Base-by-base conservation (phyloP, 2,329 filamentous ascomycete genomes). In the Fusarium veterinarium region DNA sequence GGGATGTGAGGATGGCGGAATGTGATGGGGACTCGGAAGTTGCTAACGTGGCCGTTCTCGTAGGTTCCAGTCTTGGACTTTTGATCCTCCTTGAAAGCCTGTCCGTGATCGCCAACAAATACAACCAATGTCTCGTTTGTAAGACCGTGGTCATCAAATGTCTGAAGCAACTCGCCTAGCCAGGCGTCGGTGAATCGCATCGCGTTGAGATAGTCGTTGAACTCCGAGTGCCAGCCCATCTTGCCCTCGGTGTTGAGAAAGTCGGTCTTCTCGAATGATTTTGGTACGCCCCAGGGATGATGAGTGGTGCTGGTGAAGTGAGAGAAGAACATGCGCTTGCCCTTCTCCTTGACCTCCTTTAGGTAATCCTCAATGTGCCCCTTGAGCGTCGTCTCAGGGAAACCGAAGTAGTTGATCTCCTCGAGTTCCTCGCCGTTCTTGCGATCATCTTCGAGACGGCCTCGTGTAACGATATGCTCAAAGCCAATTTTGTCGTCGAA, bases 231-330 rank as follows among this genome's bases (percentile, higher is more conserved):
- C 46, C 77, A 78, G 14, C 71, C 67, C 41, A 75, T 76, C 6
- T 69, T 72, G 20, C 80, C 80, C 8, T 76, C 60, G 1, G 62
- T 66, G 16, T 64, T 64, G 5, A 77, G 67, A 30, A 72, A 77
- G 8, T 76, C 46, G 1, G 31, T 49, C 10, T 58, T 59, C 2
- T 79, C 44, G 31, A 82, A 77, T 3, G 56, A 52, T 2, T 44
- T 37, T 0, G 76, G 76, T 4, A 73, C 59, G 2, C 65, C 60
- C 75, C 76, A 82, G 0, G 80, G 79, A 46, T 82, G 81, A 42
- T 83, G 81, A 0, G 79, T 79, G 2, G 80, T 82, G 71, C 81
- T 82, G 2, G 81, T 83, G 3, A 83, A 75, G 46, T 83, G 81
- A 12, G 80, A 78, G 20, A 82, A 67, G 60, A 82, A 83, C 48